Evolutionary conservation across 495 filamentous ascomycete species (phyloP).

Genomic region (Lepidopterella palustris): DNA sequence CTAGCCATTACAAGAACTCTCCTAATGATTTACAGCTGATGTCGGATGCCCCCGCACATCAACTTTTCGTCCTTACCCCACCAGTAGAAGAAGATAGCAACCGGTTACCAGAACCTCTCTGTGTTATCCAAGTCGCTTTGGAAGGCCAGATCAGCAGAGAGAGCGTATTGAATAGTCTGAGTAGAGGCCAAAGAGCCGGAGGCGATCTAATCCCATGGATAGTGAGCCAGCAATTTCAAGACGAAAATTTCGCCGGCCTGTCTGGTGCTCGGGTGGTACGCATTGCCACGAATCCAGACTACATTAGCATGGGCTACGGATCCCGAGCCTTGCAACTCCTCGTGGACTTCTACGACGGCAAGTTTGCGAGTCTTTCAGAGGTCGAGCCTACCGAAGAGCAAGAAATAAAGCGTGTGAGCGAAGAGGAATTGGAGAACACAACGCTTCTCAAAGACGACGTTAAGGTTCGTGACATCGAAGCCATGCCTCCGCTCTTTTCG

Average conservation of each 20-base stretch:
- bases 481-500: slow-evolving; percentile 88
- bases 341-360: slow-evolving; percentile 89
- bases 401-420: slow-evolving; percentile 72
- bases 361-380: slow-evolving; percentile 71
- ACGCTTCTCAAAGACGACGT: slow-evolving; percentile 81
- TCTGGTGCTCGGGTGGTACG: slow-evolving; percentile 90
- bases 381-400: slow-evolving; percentile 47
- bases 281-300: slow-evolving; percentile 95
- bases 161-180: slow-evolving; percentile 82
- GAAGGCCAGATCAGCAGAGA: slow-evolving; percentile 92
- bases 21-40: slow-evolving; percentile 97
- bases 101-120: slow-evolving; percentile 84
- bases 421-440: slow-evolving; percentile 70
- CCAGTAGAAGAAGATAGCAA: slow-evolving; percentile 71
- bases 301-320: slow-evolving; percentile 90
- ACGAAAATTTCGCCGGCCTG: slow-evolving; percentile 89
- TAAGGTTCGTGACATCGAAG: slow-evolving; percentile 79
- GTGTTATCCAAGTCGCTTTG: slow-evolving; percentile 88
- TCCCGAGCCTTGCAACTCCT: slow-evolving; percentile 79
- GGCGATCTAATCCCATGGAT: slow-evolving; percentile 98
- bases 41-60: slow-evolving; percentile 95
- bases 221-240: slow-evolving; percentile 96
- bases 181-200: slow-evolving; percentile 80
- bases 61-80: slow-evolving; percentile 90
- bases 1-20: slow-evolving; percentile 96